Evolutionary conservation across 139 green algal species (phyloP), one percentile per base, ranked within the genome.

Genomic region (Diplosphaera chodatii): DNA sequence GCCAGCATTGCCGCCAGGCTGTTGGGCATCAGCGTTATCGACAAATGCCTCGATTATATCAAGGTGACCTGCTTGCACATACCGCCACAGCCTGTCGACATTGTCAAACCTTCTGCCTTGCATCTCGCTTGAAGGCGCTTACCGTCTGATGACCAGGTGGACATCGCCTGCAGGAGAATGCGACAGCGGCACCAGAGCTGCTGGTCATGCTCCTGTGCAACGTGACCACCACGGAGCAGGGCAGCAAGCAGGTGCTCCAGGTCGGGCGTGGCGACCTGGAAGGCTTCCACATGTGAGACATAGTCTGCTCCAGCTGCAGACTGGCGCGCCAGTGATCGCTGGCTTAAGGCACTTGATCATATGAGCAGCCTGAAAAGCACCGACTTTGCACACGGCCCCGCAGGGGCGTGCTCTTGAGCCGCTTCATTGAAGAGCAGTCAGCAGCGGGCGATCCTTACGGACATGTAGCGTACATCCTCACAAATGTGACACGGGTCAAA

Each of bases 201-300:
- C 76, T 94, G 37, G 76, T 94, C 28, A 91, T 91, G 84, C 66
- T 95, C 56, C 80, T 95, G 55, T 79, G 83, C 59, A 95, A 96
- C 77, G 37, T 95, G n/a, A 96, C 90, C 13, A 63, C 84, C 2
- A 32, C 68, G 33, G 84, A 95, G 41, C 62, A 74, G 27, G 89
- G 86, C 1, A 79, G 75, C 18, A 59, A 72, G 63, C 72, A 80
- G 21, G 62, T 96, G 66, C 69, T 96, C 65, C 86, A 95, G 72
- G 64, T 93, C 16, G 77, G 77, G 1, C 41, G 74, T 28, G 73
- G 69, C 41, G 65, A 55, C 21, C 40, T 87, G 71, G 84, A 89
- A 69, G 87, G 86, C 4, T 79, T 90, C 18, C 55, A 88, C 69
- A 79, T 88, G 78, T 87, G 72, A 77, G 78, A n/a, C n/a, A n/a